These are phyloP conservation scores for Blastocystis sp. DNA, from an alignment of 352 stramenopile genomes.

Conservation along the genomic window DNA sequence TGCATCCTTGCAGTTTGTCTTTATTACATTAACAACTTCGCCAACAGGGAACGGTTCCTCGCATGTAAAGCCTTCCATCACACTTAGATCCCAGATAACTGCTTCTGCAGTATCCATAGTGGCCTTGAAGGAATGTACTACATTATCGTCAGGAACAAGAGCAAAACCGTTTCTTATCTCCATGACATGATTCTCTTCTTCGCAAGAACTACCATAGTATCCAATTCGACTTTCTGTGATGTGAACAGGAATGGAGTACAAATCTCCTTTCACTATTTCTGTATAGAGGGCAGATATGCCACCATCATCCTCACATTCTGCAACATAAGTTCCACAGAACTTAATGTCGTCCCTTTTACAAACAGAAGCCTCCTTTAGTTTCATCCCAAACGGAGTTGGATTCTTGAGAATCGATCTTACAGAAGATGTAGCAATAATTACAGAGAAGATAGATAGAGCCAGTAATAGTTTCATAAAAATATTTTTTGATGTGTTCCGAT, in stretches of 20 bases:
- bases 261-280: slow-evolving; percentile 35
- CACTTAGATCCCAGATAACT: background rate
- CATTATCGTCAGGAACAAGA: background rate
- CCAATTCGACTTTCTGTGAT: background rate
- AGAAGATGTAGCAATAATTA: too few species aligned
- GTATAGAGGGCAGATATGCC: background rate
- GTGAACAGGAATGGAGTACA: slow-evolving; percentile 38
- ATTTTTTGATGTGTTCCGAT: too few species aligned
- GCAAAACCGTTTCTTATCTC: background rate
- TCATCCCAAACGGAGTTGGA: too few species aligned
- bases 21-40: slow-evolving; percentile 19
- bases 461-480: too few species aligned
- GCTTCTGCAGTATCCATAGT: background rate
- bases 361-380: too few species aligned
- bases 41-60: slow-evolving; percentile 23
- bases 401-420: too few species aligned
- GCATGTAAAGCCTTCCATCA: slow-evolving; percentile 16
- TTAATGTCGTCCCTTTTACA: slow-evolving; percentile 22
- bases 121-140: background rate
- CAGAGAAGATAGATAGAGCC: too few species aligned
- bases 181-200: background rate
- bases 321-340: slow-evolving; percentile 59
- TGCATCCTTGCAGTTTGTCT: slow-evolving; percentile 49
- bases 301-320: background rate
- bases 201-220: slow-evolving; percentile 1